Evolutionary conservation across 164 flowering plant species (phyloP), one percentile per base, ranked within the genome.

Genomic region (Nymphaea thermarum): DNA sequence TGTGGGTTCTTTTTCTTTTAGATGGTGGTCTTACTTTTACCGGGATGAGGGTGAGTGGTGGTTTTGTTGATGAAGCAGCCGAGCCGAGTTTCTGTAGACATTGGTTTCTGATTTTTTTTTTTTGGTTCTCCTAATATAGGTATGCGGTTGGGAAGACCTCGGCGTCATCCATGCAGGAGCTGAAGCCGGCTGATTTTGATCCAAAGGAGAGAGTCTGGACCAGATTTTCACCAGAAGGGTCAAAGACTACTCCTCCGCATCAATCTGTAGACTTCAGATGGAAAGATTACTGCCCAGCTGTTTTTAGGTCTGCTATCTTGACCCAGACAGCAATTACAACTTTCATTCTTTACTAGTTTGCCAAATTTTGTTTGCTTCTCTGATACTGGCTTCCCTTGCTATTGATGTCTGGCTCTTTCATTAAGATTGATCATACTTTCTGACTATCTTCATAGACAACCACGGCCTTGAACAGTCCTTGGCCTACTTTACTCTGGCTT

Each of bases 281-380:
- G 88, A 85, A 83, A 72, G 88, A 85, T 70, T 85, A 85, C 60
- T 85, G 86, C 64, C 86, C 88, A 14, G 75, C 81, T 77, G 86
- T 85, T 44, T 85, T 85, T 71, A 80, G 86, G 88, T 82, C 25
- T 62, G 25, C 8, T 8, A 62, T 62, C n/a, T 41, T 51, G 12
- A 51, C 14, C 57, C 14, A 10, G 8, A 2, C 14, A 51, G 14
- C 12, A 15, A 51, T 51, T 25, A 25, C 57, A 15, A 8, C 57
- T 51, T 51, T 51, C 57, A 8, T 51, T 51, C 12, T 51, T 51
- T 51, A 51, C 57, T 51, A 15, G 3, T 51, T 51, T 15, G 8
- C 12, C 57, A 51, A 15, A 51, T 51, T 15, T 51, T 15, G 57
- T 15, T 51, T 51, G 57, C 57, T 51, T 51, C 14, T 15, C 57